These are phyloP conservation scores for Leccinum subspadiceum DNA, from an alignment of 1,284 basidiomycete species.

Conservation along the genomic window DNA sequence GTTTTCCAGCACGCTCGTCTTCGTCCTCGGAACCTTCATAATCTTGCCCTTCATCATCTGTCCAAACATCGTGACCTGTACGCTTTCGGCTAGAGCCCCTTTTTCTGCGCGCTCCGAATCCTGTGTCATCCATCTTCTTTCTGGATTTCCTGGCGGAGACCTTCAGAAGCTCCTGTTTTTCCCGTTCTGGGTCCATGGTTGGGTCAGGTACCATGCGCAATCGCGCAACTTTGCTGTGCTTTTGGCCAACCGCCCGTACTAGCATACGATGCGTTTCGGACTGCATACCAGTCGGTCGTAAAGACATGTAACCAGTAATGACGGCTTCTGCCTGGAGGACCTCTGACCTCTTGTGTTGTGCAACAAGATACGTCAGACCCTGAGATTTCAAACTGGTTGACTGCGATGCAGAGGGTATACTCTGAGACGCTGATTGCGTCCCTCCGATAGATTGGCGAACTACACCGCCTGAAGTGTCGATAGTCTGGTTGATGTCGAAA, in stretches of 20 bases:
- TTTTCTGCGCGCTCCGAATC: slow-evolving; percentile 44
- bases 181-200: slow-evolving; percentile 68
- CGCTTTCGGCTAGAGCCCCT: slow-evolving; percentile 48
- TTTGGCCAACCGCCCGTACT: slow-evolving; percentile 82
- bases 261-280: slow-evolving; percentile 87
- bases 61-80: slow-evolving; percentile 50
- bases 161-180: slow-evolving; percentile 68
- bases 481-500: slow-evolving; percentile 79
- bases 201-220: slow-evolving; percentile 75
- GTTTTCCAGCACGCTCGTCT: slow-evolving; percentile 42
- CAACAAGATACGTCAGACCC: slow-evolving; percentile 84
- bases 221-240: slow-evolving; percentile 77
- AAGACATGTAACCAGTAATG: slow-evolving; percentile 78
- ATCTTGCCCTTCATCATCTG: slow-evolving; percentile 60
- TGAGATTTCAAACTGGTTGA: slow-evolving; percentile 45
- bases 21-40: slow-evolving; percentile 51
- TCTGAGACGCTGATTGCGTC: slow-evolving; percentile 38
- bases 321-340: slow-evolving; percentile 83
- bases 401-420: slow-evolving; percentile 26
- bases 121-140: slow-evolving; percentile 47
- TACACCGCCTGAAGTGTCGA: slow-evolving; percentile 67
- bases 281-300: slow-evolving; percentile 87
- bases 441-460: slow-evolving; percentile 53
- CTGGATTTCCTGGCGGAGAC: slow-evolving; percentile 61
- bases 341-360: slow-evolving; percentile 84